Base-by-base conservation (phyloP, 2,329 filamentous ascomycete genomes). In the Penicillium sp. region DNA sequence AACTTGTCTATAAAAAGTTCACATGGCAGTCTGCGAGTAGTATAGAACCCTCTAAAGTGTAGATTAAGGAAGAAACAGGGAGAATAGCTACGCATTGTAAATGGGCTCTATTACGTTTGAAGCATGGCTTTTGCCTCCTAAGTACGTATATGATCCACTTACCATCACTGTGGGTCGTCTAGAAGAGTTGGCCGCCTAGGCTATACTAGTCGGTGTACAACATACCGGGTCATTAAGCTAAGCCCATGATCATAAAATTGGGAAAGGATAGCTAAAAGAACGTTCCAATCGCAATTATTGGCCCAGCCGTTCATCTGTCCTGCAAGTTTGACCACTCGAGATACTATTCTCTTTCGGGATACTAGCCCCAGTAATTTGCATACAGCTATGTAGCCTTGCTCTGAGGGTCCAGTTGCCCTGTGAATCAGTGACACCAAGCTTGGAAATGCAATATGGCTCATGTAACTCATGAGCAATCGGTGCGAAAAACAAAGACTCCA, bases 401-500 rank as follows among this genome's bases (percentile, higher is more conserved):
- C n/a, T 10, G n/a, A 37, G 6, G 14, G 8, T 10, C 35, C 35
- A 39, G 7, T 16, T 33, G 14, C 31, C 35, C 10, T 22, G 19
- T 11, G 1, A 21, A 42, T 22, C 11, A 10, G 39, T 42, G 19
- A 7, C 19, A 42, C 19, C 10, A 19, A 19, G 7, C 35, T 39
- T 42, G 19, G 4, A 14, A 22, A 21, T 10, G 21, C n/a, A 22
- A 22, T 6, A 42, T 42, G 10, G 39, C 26, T 21, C 16, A 33
- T 19, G 16, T 6, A 21, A 13, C 16, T 31, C 45, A 11, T 6
- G 26, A 16, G 9, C 16, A 3, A 29, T 13, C 57, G 35, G 50
- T 49, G 54, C 61, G 58, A 29, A 68, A 44, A 27, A 65, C 51
- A 51, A 70, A 29, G 16, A 45, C 67, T 16, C 74, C 75, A 53